Evolutionary conservation across 2,329 filamentous ascomycete genomes (phyloP), one percentile per base, ranked within the genome.

Genomic region (Epichloe sylvatica): DNA sequence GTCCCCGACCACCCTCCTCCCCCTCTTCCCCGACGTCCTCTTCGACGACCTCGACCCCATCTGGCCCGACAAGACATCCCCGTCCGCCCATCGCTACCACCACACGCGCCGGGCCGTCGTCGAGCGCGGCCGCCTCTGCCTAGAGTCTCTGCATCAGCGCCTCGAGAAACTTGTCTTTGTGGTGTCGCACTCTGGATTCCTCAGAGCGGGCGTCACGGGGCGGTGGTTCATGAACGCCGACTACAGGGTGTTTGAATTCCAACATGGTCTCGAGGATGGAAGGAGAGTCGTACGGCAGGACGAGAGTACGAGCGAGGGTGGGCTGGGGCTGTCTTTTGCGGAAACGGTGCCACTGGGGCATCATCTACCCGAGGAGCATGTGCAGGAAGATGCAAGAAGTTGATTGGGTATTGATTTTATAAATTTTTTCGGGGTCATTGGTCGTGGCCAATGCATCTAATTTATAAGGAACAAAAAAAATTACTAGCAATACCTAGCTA

Each of bases 121-220:
- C 4, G 67, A 65, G 0, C 75, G 82, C 12, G 81, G 73, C 0
- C 71, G 74, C 55, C 60, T 63, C 0, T 71, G 69, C 40, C 67
- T 84, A 2, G 63, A 65, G 34, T 67, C 69, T 25, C 66, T 85
- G 23, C 68, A 73, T 52, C 55, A 57, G 12, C 69, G 80, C 0
- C 72, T 74, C 0, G 80, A 84, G 63, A 77, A 77, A 55, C 69
- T 80, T 47, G 71, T 85, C 49, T 70, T 81, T 9, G 80, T 84
- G 0, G 79, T 85, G 4, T 77, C 76, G 2, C 81, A 84, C 63
- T 78, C 80, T 2, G 78, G 74, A 0, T 84, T 84, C 60, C 56
- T 84, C 53, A 67, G 80, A n/a, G 61, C 69, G 3, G 77, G 72
- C 8, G 72, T 84, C 7, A 72, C 70, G 8, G 74, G 78, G 2